Conservation (phyloP, 768 basidiomycete genomes). For the Brasilioporus rufonigricans region DNA sequence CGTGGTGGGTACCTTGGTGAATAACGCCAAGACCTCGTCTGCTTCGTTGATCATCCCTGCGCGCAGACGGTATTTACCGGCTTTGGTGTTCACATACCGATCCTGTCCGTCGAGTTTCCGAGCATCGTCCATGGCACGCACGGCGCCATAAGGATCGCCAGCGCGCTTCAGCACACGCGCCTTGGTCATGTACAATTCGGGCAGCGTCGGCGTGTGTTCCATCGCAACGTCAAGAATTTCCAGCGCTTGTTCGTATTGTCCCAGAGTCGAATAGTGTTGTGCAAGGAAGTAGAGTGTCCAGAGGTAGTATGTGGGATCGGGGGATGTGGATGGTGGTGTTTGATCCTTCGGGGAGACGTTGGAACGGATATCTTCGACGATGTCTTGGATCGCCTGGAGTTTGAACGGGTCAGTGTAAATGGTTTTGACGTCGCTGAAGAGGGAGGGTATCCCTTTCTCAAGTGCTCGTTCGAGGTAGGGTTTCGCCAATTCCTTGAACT, state of each 20-base stretch:
- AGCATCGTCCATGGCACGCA: constrained; percentile 75
- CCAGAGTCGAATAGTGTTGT: constrained; percentile 77
- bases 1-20: constrained; percentile 73
- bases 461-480: constrained; percentile 71
- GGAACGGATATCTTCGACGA: constrained; percentile 52
- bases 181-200: constrained; percentile 81
- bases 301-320: constrained; percentile 75
- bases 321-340: constrained; percentile 19
- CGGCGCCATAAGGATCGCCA: constrained; percentile 77
- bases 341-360: constrained; percentile 36
- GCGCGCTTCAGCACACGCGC: constrained; percentile 84
- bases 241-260: constrained; percentile 47
- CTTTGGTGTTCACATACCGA: constrained; percentile 91
- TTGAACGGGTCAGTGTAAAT: constrained; percentile 71
- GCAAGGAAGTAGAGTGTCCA: constrained; percentile 97
- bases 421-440: constrained; percentile 89
- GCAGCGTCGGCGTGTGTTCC: constrained; percentile 87
- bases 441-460: constrained; percentile 84
- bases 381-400: constrained; percentile 62
- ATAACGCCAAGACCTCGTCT: constrained; percentile 69
- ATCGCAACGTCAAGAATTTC: constrained; percentile 63
- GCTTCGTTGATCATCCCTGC: constrained; percentile 82
- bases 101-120: constrained; percentile 89
- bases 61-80: constrained; percentile 85
- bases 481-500: constrained; percentile 62